Percentiles rank a stretch among this genome's conserved stretches.
Conservation (phyloP, 2,329 filamentous ascomycete species). For the Ilyonectria robusta region DNA sequence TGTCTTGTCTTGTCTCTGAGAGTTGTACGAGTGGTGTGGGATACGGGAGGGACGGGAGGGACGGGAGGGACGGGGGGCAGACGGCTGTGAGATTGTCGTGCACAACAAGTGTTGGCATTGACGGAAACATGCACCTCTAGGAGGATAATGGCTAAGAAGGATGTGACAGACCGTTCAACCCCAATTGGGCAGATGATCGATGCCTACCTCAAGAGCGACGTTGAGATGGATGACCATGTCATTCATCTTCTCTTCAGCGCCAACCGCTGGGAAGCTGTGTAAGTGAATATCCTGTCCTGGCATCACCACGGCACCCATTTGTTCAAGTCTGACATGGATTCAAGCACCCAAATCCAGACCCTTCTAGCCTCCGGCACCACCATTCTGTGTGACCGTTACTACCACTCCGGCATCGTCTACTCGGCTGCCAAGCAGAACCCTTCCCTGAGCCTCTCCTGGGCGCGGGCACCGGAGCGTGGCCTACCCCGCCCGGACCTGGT, state of each 20-base stretch:
- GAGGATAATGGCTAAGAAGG: slow-evolving; percentile 28
- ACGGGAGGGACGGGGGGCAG: background rate
- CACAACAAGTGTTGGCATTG: background rate
- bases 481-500: slow-evolving; percentile 90
- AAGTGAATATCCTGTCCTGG: slow-evolving; percentile 50
- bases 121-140: too few species aligned
- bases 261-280: slow-evolving; percentile 86
- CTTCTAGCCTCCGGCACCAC: slow-evolving; percentile 77
- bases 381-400: slow-evolving; percentile 92
- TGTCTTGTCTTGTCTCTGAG: background rate
- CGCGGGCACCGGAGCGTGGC: slow-evolving; percentile 85
- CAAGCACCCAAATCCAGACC: slow-evolving; percentile 64
- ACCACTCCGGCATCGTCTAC: slow-evolving; percentile 95
- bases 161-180: slow-evolving; percentile 78
- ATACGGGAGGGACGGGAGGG: background rate
- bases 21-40: background rate
- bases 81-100: background rate
- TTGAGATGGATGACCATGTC: slow-evolving; percentile 86
- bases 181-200: slow-evolving; percentile 91
- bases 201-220: slow-evolving; percentile 80
- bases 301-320: background rate
- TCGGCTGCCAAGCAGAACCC: slow-evolving; percentile 88
- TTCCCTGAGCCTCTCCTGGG: slow-evolving; percentile 81
- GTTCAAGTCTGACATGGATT: slow-evolving; percentile 5
- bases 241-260: slow-evolving; percentile 93